Base-by-base conservation (phyloP, 192 early-diverging fungal genomes). In the Coemansia nantahalensis region DNA sequence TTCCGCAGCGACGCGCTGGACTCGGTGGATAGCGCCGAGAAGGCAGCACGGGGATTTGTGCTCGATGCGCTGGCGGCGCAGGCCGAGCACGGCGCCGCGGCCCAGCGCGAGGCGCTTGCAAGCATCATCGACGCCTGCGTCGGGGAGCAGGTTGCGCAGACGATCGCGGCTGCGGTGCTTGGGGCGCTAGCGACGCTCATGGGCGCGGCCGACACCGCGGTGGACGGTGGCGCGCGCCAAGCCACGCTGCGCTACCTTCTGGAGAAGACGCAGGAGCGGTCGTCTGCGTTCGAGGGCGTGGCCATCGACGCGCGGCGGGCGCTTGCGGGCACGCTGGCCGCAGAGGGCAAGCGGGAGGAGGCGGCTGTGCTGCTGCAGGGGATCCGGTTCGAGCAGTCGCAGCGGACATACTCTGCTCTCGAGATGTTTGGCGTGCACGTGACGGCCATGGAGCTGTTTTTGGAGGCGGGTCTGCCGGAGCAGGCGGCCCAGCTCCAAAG, bases 371-470 rank as follows among this genome's bases (percentile, higher is more conserved):
- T 86, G 21, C 79, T 98, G 35, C 86, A 92, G 75, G 89, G 87
- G 16, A 91, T 97, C 26, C 87, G 92, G 6, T 78, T 94, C 48
- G 96, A 98, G 48, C 93, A 90, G 22, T 90, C 89, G 39, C 92
- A 92, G 64, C 76, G 91, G 67, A 71, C 77, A 37, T 40, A 44
- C 36, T 56, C 81, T 6, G 79, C 85, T 47, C 82, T 83, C 22
- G 84, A 84, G 56, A 90, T 87, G 59, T 78, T 94, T 17, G 61
- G 67, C 5, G 85, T 94, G 26, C 95, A 97, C 53, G 84, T 97
- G 41, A 83, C 81, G 16, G 90, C 91, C 39, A 89, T 91, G 22
- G 87, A 86, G 16, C 78, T 96, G 36, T 80, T 89, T n/a, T 78
- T 95, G 24, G 86, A 87, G 56, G 90, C 90, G 33, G 90, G 91